These are phyloP conservation scores for Neopestalotiopsis sp. DNA, from an alignment of 2,329 filamentous ascomycete species.

Conservation along the genomic window DNA sequence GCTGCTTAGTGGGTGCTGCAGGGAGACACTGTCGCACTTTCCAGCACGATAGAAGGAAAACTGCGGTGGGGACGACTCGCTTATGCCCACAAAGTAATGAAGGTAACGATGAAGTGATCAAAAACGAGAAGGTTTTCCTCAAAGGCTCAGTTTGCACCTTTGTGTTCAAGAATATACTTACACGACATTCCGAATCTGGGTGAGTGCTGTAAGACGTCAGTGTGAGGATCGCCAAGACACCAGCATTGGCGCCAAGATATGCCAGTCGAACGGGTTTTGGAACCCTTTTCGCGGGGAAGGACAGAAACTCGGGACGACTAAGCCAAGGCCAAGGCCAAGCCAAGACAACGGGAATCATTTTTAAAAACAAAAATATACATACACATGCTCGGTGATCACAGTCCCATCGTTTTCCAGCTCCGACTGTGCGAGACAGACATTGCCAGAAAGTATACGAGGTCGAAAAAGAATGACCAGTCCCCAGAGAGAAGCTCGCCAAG, in stretches of 20 bases:
- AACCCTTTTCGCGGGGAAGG: constrained; percentile 13
- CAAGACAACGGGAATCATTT: constrained; percentile 10
- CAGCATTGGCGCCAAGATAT: constrained; percentile 39
- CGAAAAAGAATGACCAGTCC: background rate
- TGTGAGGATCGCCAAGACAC: constrained; percentile 36
- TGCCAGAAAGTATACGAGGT: constrained; percentile 7
- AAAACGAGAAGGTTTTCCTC: constrained; percentile 17
- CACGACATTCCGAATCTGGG: constrained; percentile 42
- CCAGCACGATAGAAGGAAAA: background rate
- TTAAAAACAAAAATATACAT: constrained; percentile 8
- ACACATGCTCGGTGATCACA: constrained; percentile 24
- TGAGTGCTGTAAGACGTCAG: constrained; percentile 41
- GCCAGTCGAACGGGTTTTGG: constrained; percentile 15
- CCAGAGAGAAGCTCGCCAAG: background rate
- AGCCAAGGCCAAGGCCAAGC: constrained; percentile 9
- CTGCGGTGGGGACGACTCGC: too few relatives aligned
- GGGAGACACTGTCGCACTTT: constrained; percentile 20
- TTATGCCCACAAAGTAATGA: too few relatives aligned
- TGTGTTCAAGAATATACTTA: constrained; percentile 29
- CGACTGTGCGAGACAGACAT: constrained; percentile 17
- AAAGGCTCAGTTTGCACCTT: constrained; percentile 20
- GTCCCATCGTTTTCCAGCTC: constrained; percentile 16
- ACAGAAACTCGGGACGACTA: constrained; percentile 13
- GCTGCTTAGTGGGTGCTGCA: background rate
- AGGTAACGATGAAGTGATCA: too few relatives aligned